Base-by-base conservation (phyloP, 2,329 filamentous ascomycete genomes). In the Trichoderma sp. region DNA sequence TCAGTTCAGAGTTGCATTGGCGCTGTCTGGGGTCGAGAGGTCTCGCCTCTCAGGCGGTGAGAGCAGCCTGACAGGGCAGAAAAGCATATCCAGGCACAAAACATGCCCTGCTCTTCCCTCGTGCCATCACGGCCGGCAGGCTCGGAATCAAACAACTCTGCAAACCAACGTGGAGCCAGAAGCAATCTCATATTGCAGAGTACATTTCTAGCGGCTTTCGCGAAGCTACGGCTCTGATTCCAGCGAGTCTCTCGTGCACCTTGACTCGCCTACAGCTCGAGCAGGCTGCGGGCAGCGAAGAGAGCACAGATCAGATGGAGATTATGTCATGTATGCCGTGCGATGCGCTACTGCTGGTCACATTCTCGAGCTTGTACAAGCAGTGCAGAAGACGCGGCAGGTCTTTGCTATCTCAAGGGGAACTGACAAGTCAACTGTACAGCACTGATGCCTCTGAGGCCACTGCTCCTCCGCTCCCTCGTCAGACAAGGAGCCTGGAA, bases 1-100 rank as follows among this genome's bases (percentile, higher is more conserved):
- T 52, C 53, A 49, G 29, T 29, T 66, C 55, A 58, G 63, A 59
- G 55, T 52, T 49, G 63, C 63, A 66, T 58, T 49, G 37, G 29
- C 63, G 53, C 37, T 55, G 58, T 66, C 53, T 35, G 55, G 63
- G 53, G 53, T 43, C 29, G 35, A 52, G 14, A 21, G 21, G 19
- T 8, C 33, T 63, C 21, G 60, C 60, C 47, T 53, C 60, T 37
- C 19, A 33, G 60, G 60, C 60, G 60, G 60, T 62, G 60, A 53
- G 47, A 27, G 27, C 52, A 29, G n/a, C 35, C 13, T 14, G 29
- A n/a, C 14, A n/a, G 13, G 59, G 59, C 29, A 49, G 43, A 62
- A 52, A 62, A 52, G 47, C 21, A 49, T 24, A 21, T 49, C 21
- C 21, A 49, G 47, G 47, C 43, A 49, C 43, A 47, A 47, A 55